Percentiles rank a stretch among this genome's conserved stretches.
Conservation (phyloP, 73 alveolate species). For the Paramecium sexaurelia region DNA sequence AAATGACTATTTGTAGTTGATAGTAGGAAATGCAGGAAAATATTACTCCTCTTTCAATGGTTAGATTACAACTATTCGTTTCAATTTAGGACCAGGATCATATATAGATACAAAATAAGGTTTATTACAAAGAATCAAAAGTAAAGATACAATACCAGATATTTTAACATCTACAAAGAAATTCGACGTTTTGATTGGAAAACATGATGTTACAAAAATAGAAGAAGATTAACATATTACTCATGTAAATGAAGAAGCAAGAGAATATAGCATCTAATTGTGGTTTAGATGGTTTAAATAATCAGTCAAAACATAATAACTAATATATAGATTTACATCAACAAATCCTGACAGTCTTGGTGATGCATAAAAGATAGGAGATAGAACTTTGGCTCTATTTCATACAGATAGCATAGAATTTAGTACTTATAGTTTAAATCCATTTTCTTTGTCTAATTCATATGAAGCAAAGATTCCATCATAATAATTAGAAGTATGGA, state of each 20-base stretch:
- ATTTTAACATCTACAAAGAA: neutral
- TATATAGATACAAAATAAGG: slow-evolving; percentile 28
- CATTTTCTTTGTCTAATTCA: neutral
- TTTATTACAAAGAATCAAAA: neutral
- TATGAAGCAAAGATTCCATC: neutral
- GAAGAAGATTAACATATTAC: slow-evolving; percentile 22
- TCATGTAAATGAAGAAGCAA: neutral
- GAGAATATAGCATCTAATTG: slow-evolving; percentile 38
- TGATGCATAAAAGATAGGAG: slow-evolving; percentile 25
- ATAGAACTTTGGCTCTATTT: neutral
- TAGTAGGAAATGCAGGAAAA: slow-evolving; percentile 48
- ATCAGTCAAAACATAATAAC: neutral
- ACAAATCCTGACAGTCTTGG: slow-evolving; percentile 3
- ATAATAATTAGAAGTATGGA: neutral
- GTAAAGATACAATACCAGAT: slow-evolving; percentile 39
- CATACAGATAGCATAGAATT: slow-evolving; percentile 29
- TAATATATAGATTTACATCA: slow-evolving; percentile 31
- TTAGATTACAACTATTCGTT: slow-evolving; percentile 23
- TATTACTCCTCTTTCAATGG: slow-evolving; percentile 49
- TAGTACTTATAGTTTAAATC: slow-evolving; percentile 17
- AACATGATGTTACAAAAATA: slow-evolving; percentile 11
- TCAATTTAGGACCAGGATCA: slow-evolving; percentile 58
- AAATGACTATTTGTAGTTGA: slow-evolving; percentile 5
- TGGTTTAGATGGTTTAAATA: slow-evolving; percentile 45
- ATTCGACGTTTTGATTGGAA: neutral